Evolutionary conservation across 371 early-diverging fungal species (phyloP), one percentile per base, ranked within the genome.

Genomic region (Mucor saturninus): DNA sequence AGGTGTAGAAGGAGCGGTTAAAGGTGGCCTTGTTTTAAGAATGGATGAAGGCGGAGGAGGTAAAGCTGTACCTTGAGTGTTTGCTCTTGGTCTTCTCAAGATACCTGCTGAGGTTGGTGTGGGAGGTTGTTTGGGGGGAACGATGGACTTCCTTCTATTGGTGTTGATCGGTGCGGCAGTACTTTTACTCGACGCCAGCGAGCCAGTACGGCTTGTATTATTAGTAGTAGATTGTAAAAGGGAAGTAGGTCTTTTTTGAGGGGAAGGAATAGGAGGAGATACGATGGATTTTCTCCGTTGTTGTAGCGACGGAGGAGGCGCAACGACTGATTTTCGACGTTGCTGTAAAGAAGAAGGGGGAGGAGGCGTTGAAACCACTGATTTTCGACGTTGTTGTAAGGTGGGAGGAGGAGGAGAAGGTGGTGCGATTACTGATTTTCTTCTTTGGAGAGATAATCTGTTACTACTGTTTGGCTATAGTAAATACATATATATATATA

Each of bases 1-100:
- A 0, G 69, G 69, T 4, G 69, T 69, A 5, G 64, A 61, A 7
- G 69, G 69, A 2, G 69, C 69, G 21, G 67, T 67, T 1, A 61
- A 55, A 1, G 66, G 66, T 14, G 50, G 42, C 39, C 57, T 64
- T 43, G 64, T n/a, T 26, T 56, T 66, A n/a, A 50, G 21, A 35
- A 61, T 52, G 8, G 65, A 54, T 21, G 38, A 40, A 7, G 50
- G 35, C 8, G 62, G 49, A 7, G 50, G 35, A 15, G 62, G 37
- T n/a, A 35, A 28, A 10, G 54, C 15, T 14, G 11, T 39, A 30
- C 53, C 53, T 53, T 56, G 58, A 28, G 66, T 65, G 21, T 50
- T 61, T 35, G 61, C 21, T 60, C 61, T 60, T 2, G 66, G 50
- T 61, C 62, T 56, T 56, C 51, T 67, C 21, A 40, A 39, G 11